Evolutionary conservation across 2,329 filamentous ascomycete genomes (phyloP).

Genomic region (Colletotrichum sp.): DNA sequence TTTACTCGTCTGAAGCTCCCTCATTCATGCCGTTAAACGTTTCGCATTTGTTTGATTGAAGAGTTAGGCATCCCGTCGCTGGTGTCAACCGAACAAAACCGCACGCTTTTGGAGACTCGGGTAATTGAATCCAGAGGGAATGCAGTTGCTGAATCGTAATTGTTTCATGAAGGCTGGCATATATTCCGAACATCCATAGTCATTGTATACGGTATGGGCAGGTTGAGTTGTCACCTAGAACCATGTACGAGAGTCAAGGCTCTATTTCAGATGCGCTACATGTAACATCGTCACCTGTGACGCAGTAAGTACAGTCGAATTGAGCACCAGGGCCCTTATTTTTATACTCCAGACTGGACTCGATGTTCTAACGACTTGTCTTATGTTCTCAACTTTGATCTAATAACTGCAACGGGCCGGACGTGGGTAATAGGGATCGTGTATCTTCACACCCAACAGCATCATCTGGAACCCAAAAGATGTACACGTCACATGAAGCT

Average conservation of each 20-base stretch:
- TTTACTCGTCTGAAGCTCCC: not conserved
- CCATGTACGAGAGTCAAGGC: not conserved
- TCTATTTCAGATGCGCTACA: not conserved
- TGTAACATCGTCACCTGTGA: not conserved
- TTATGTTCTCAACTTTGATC: not conserved
- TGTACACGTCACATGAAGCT: not conserved
- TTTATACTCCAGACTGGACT: fast-evolving
- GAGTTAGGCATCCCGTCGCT: not conserved
- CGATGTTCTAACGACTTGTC: fast-evolving
- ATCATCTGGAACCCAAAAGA: not conserved
- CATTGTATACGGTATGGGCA: not conserved
- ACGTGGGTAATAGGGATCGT: not conserved
- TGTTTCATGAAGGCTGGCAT: not conserved
- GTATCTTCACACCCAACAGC: not conserved
- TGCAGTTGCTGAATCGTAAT: not conserved
- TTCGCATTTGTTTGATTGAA: not conserved
- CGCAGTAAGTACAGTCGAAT: no score
- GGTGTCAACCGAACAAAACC: not conserved
- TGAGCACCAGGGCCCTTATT: no score
- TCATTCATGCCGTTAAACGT: not conserved
- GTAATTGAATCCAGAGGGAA: not conserved
- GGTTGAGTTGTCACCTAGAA: not conserved
- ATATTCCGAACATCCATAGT: not conserved
- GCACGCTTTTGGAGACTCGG: not conserved
- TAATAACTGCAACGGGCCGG: fast-evolving